Percentiles rank a stretch among this genome's conserved stretches.
Conservation (phyloP, 345 rosid species). For the Eutrema heterophyllum region DNA sequence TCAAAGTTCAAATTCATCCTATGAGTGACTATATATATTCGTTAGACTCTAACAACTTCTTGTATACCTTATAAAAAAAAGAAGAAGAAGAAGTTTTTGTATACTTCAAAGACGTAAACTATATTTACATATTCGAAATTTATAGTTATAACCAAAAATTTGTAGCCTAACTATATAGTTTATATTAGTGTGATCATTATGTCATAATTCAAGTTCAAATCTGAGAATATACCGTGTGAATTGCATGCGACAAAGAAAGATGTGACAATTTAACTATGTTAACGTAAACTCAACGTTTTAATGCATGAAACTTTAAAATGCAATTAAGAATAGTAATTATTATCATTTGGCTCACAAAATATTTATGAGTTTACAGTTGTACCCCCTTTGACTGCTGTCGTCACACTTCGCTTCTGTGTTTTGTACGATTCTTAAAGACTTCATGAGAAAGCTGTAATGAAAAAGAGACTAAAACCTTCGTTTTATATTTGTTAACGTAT, state of each 20-base stretch:
- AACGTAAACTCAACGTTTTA: not conserved
- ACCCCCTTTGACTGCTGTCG: conserved; percentile 17
- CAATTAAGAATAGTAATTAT: not conserved
- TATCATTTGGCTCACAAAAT: not conserved
- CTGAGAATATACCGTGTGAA: not conserved
- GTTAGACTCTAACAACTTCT: too few relatives aligned
- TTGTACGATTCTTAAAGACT: conserved; percentile 1
- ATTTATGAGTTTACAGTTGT: conserved; percentile 8
- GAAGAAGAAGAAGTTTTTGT: too few relatives aligned
- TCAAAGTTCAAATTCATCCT: not conserved
- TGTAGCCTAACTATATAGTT: too few relatives aligned
- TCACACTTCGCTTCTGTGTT: conserved; percentile 2
- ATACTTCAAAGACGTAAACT: not conserved
- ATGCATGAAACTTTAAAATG: not conserved
- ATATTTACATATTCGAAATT: not conserved
- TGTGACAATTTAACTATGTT: not conserved
- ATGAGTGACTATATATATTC: too few relatives aligned
- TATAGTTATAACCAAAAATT: too few relatives aligned
- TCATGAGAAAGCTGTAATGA: conserved; percentile 16
- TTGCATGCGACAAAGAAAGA: not conserved
- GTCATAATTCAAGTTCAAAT: not conserved
- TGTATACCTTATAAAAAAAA: too few relatives aligned
- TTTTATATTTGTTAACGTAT: not conserved
- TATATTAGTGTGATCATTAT: not conserved
- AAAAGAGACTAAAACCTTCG: not conserved